Conservation (phyloP, 306 rosid species). For the Oxytropis ochrocephala region DNA sequence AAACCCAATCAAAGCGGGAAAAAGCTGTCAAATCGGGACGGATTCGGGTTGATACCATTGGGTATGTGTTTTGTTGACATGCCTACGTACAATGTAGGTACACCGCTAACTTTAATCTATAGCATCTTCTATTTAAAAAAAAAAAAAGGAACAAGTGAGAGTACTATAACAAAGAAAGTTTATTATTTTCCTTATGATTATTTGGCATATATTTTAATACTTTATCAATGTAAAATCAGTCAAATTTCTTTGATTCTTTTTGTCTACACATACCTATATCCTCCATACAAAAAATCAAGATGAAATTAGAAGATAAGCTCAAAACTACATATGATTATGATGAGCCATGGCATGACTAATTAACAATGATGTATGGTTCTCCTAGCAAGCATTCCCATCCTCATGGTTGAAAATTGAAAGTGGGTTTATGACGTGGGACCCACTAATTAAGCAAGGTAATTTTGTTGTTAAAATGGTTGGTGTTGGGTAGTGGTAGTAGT, state of each 20-base stretch:
- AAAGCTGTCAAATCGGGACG: too few species aligned
- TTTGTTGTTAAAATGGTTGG: constrained; percentile 3
- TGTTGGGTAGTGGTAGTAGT: constrained; percentile 14
- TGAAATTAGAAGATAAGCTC: neutral
- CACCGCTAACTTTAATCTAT: too few species aligned
- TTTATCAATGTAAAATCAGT: neutral
- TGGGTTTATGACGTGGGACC: constrained; percentile 25
- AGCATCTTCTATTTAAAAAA: too few species aligned
- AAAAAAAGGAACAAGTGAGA: too few species aligned
- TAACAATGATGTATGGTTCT: constrained; percentile 12
- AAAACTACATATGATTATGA: neutral
- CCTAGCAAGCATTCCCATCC: neutral
- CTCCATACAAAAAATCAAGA: neutral
- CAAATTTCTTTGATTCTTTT: neutral
- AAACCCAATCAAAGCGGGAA: too few species aligned
- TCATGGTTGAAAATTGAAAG: constrained; percentile 12
- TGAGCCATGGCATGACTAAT: constrained; percentile 17
- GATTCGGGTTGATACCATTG: too few species aligned
- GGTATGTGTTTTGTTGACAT: too few species aligned
- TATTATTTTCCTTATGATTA: neutral
- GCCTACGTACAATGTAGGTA: too few species aligned
- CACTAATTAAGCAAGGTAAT: constrained; percentile 25
- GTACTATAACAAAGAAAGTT: neutral
- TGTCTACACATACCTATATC: neutral
- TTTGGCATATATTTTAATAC: neutral